Evolutionary conservation across 169 alveolate species (phyloP).

Genomic region (Fabrea salina): DNA sequence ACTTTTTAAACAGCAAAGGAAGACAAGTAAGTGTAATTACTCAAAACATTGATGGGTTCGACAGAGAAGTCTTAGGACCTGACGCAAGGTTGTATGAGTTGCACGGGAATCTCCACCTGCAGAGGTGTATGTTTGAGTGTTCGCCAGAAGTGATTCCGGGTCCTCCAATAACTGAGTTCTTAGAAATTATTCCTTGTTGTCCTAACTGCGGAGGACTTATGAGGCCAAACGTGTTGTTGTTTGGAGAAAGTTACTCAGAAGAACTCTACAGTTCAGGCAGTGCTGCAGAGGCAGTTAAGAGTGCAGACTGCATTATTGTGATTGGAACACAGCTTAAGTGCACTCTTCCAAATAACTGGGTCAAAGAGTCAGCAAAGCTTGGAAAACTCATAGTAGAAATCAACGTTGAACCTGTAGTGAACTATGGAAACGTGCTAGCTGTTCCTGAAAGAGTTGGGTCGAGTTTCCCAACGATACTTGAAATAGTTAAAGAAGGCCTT

Average conservation of each 20-base stretch:
- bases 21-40: slow-evolving; percentile 18
- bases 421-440: slow-evolving; percentile 7
- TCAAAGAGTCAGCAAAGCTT: not conserved
- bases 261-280: not conserved
- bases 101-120: not conserved
- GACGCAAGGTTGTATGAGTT: slow-evolving; percentile 14
- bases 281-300: not conserved
- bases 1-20: not conserved
- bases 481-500: not conserved
- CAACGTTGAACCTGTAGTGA: slow-evolving; percentile 27
- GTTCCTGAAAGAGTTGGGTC: not conserved
- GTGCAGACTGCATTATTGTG: not conserved
- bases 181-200: slow-evolving; percentile 3
- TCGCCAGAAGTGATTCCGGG: not conserved
- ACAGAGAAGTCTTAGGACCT: not conserved
- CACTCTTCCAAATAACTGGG: not conserved
- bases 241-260: slow-evolving; percentile 23
- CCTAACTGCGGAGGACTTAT: slow-evolving; percentile 18
- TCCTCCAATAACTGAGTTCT: not conserved
- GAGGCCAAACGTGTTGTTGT: slow-evolving; percentile 27
- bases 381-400: slow-evolving; percentile 12
- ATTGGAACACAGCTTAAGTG: slow-evolving; percentile 8
- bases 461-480: not conserved
- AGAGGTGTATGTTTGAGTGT: slow-evolving; percentile 27
- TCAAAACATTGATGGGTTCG: slow-evolving; percentile 11